Percentiles rank a stretch among this genome's conserved stretches.
Evolutionary conservation across 305 asterid species (phyloP).

Genomic region (Fraxinus sp.): DNA sequence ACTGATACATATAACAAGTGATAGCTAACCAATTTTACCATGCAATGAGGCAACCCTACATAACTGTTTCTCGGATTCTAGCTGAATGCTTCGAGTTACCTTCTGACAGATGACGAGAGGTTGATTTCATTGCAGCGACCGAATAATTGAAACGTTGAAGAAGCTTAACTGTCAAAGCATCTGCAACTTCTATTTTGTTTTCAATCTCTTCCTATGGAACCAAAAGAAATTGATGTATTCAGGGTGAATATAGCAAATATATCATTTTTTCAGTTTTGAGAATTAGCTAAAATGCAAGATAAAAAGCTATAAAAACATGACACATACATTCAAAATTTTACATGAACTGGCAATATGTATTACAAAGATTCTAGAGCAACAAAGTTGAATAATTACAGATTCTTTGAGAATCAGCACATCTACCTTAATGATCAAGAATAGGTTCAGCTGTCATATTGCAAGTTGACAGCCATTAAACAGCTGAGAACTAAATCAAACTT

Average conservation of each 20-base stretch:
- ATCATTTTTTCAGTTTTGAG: neutral
- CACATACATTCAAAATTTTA: neutral
- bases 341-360: conserved; percentile 1
- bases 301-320: conserved; percentile 19
- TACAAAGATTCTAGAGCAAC: neutral
- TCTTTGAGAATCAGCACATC: neutral
- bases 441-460: neutral
- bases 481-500: neutral
- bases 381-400: conserved; percentile 13
- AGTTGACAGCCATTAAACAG: neutral
- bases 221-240: neutral
- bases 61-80: neutral
- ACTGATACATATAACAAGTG: neutral
- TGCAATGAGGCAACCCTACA: neutral
- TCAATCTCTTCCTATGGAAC: conserved; percentile 75
- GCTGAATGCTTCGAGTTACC: conserved; percentile 44
- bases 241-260: conserved; percentile 18
- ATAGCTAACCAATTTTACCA: conserved; percentile 7
- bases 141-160: conserved; percentile 88
- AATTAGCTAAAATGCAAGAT: conserved; percentile 15
- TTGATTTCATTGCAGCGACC: conserved; percentile 76
- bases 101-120: conserved; percentile 82
- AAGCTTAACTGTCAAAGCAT: conserved; percentile 87
- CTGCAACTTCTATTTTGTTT: conserved; percentile 89
- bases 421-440: neutral